Conservation (phyloP, 345 rosid species). For the Conringia planisiliqua region DNA sequence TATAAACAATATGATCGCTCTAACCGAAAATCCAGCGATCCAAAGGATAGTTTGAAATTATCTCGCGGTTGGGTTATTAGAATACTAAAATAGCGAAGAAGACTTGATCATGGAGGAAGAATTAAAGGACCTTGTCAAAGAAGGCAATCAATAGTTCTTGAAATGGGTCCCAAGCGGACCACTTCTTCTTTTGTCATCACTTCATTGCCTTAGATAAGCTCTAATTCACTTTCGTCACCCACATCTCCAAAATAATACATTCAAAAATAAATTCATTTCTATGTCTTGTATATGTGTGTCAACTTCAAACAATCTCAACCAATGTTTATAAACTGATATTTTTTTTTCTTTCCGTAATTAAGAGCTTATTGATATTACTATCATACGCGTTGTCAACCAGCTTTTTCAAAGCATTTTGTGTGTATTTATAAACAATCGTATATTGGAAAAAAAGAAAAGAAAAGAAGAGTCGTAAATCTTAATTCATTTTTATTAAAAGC, state of each 20-base stretch:
- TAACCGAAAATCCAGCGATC: neutral
- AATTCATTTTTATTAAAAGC: neutral
- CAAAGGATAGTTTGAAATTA: neutral
- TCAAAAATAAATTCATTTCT: neutral
- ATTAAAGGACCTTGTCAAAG: conserved; percentile 26
- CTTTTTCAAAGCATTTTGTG: neutral
- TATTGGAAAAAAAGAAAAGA: neutral
- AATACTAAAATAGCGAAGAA: neutral
- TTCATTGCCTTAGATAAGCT: conserved; percentile 30
- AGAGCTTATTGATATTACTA: neutral
- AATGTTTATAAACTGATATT: neutral
- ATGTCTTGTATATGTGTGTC: conserved; percentile 5
- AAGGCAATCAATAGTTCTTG: conserved; percentile 18
- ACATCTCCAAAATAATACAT: neutral
- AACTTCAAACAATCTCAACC: conserved; percentile 7
- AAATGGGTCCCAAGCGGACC: conserved; percentile 28
- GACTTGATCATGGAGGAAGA: conserved; percentile 6
- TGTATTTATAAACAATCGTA: neutral
- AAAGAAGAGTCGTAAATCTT: neutral
- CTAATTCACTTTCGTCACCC: conserved; percentile 30
- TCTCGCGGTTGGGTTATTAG: neutral
- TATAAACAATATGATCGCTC: neutral
- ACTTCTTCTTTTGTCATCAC: conserved; percentile 26
- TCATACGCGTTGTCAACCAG: neutral
- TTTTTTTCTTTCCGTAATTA: neutral